A percentile compares a stretch with the other conserved stretches of the same genome.
Conservation (phyloP, 2,329 filamentous ascomycete species). For the Paracoccidioides lutzii region DNA sequence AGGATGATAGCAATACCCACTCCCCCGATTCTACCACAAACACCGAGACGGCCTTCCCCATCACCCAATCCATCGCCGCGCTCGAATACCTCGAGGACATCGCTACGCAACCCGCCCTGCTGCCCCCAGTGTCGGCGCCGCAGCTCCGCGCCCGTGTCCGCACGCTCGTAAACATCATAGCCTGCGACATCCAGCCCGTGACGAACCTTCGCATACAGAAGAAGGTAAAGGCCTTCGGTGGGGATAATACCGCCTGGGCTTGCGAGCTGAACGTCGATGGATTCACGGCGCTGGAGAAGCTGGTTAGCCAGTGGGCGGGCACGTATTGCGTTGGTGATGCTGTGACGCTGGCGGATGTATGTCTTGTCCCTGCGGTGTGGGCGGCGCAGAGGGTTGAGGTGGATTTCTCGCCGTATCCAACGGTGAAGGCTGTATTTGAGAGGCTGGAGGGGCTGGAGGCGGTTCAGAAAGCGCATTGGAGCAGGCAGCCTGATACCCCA, state of each 20-base stretch:
- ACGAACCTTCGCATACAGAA: conserved; percentile 45
- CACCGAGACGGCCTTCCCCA: conserved; percentile 24
- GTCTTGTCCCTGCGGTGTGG: conserved; percentile 46
- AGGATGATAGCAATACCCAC: conserved; percentile 6
- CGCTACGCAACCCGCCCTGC: conserved; percentile 32
- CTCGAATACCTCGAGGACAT: conserved; percentile 51
- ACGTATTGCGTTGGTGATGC: conserved; percentile 44
- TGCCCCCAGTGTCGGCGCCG: conserved; percentile 33
- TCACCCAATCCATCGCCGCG: conserved; percentile 46
- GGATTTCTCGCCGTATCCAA: conserved; percentile 38
- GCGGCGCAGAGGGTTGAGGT: conserved; percentile 44
- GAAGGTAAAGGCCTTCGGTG: conserved; percentile 34
- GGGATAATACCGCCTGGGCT: conserved; percentile 37
- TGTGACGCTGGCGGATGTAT: conserved; percentile 47
- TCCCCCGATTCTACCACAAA: background rate
- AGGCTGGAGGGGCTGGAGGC: conserved; percentile 38
- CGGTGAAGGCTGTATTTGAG: conserved; percentile 34
- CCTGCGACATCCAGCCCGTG: conserved; percentile 46
- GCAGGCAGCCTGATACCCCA: conserved; percentile 42
- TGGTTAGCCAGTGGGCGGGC: conserved; percentile 30
- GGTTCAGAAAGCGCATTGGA: conserved; percentile 42
- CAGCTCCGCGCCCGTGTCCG: conserved; percentile 39
- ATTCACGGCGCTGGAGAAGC: conserved; percentile 43
- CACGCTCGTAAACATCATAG: conserved; percentile 42
- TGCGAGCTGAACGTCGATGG: conserved; percentile 40